Conservation (phyloP, 306 rosid species). For the Castanea crenata region DNA sequence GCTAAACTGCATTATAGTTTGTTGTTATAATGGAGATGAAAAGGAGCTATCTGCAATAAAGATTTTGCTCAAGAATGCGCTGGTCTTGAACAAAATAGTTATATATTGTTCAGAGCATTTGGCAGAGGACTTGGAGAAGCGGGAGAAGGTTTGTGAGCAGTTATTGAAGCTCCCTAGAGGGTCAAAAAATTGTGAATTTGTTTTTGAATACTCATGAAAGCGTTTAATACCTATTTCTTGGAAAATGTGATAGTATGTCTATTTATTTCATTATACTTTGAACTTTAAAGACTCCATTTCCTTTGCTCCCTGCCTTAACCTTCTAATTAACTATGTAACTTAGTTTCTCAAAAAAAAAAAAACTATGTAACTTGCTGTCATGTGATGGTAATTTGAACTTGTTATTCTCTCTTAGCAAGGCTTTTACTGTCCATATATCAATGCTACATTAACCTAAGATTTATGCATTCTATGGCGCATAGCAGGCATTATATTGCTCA, state of each 20-base stretch:
- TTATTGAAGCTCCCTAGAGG: not conserved
- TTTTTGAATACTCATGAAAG: not conserved
- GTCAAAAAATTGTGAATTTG: not conserved
- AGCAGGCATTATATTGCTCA: too few species aligned
- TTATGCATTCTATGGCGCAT: too few species aligned
- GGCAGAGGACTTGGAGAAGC: not conserved
- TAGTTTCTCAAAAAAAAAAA: too few species aligned
- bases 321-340: not conserved
- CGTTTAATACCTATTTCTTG: not conserved
- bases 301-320: not conserved
- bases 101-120: not conserved
- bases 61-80: not conserved
- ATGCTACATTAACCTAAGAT: too few species aligned
- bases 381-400: too few species aligned
- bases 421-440: too few species aligned
- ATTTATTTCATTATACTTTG: not conserved
- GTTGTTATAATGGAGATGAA: not conserved
- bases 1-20: not conserved
- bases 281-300: not conserved
- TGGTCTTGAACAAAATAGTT: not conserved
- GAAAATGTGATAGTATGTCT: not conserved
- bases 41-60: not conserved
- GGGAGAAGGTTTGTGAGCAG: not conserved
- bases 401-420: too few species aligned
- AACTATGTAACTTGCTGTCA: too few species aligned